Base-by-base conservation (phyloP, 2,329 filamentous ascomycete species). In the Aspergillus amoenus region DNA sequence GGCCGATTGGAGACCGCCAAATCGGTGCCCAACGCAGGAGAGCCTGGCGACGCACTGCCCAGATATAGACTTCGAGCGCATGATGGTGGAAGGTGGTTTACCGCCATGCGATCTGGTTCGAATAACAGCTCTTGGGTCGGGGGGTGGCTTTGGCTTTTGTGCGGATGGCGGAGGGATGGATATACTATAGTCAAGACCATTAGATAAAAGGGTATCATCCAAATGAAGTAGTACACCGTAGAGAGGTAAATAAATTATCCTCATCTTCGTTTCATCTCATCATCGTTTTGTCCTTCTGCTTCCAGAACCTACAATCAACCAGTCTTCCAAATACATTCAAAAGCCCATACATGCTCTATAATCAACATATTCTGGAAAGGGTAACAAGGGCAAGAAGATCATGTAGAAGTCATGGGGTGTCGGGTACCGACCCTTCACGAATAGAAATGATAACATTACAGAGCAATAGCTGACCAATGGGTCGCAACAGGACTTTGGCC, bases 261-360 rank as follows among this genome's bases (percentile, higher is more conserved):
- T 21, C 51, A 43, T 49, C 50, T 30, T 52, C 9, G 49, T 21
- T 56, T 57, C 47, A 48, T 62, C 44, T 7, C 50, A 32, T 42
- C 34, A 47, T 40, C 45, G 34, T 46, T 30, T 47, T 34, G 17
- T 6, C 39, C 44, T 53, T 37, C 37, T 44, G 30, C 32, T 50
- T 56, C 27, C 58, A 47, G 17, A 54, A 61, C 61, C 56, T 64
- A 64, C 58, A 57, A 54, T 50, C 42, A 50, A 52, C 45, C 46
- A n/a, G 13, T 47, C 46, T 43, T 57, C 57, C 58, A 55, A 17
- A 50, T 42, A 57, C 39, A 58, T 40, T 57, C 55, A 63, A 30
- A 30, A 57, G 49, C 55, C 32, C 58, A 61, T 63, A 59, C 43
- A 62, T 64, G 61, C 52, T 63, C 59, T 64, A 64, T 64, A 61